Conservation (phyloP, 1,284 basidiomycete genomes). For the Gomphus bonarii region DNA sequence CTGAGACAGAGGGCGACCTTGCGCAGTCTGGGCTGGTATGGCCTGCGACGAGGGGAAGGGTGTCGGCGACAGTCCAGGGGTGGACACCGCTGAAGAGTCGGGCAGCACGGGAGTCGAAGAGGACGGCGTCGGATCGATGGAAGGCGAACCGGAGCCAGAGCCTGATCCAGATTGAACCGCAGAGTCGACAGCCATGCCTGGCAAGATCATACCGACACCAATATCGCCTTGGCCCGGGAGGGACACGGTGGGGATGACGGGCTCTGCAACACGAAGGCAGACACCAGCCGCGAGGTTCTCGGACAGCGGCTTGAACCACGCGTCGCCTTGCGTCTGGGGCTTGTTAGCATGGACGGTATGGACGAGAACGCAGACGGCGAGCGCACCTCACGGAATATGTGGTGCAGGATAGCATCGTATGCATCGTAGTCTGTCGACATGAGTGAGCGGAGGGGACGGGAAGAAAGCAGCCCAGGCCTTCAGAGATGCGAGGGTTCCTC, state of each 20-base stretch:
- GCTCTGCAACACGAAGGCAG: constrained; percentile 49
- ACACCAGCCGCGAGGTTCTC: constrained; percentile 63
- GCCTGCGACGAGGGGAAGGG: not conserved
- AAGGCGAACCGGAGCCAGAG: too few species aligned
- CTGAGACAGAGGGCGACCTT: not conserved
- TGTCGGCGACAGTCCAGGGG: not conserved
- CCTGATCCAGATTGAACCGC: too few species aligned
- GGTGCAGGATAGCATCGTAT: constrained; percentile 60
- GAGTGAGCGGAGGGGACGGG: too few species aligned
- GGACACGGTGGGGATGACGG: constrained; percentile 21
- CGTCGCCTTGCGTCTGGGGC: constrained; percentile 52
- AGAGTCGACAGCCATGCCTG: too few species aligned
- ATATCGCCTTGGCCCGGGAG: too few species aligned
- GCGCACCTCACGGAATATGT: constrained; percentile 40
- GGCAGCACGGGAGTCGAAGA: not conserved
- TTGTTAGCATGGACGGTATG: not conserved
- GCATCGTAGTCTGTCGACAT: constrained; percentile 59
- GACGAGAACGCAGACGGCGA: not conserved
- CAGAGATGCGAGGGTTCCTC: too few species aligned
- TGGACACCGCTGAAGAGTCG: not conserved
- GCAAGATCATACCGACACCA: too few species aligned
- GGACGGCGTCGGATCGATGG: not conserved
- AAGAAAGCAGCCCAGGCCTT: too few species aligned
- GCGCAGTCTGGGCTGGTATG: not conserved
- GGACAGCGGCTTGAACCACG: constrained; percentile 68